A percentile compares a stretch with the other conserved stretches of the same genome.
Conservation (phyloP, 148 eudicot genomes). For the Selenicereus undatus region DNA sequence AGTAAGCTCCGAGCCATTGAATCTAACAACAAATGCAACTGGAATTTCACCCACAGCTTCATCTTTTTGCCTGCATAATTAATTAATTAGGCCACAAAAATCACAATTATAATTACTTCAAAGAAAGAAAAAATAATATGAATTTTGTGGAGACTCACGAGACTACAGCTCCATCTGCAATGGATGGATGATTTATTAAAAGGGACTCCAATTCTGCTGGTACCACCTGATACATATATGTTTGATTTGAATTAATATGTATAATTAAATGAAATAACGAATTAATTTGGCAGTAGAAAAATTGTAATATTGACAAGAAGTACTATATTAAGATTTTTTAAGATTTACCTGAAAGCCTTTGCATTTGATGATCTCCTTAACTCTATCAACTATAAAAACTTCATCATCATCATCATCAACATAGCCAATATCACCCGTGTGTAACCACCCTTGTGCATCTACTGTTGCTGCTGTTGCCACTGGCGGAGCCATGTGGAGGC, state of each 20-base stretch:
- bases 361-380: slow-evolving; percentile 84
- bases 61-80: slow-evolving; percentile 61
- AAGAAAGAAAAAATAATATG: neutral
- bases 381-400: slow-evolving; percentile 78
- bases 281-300: too few relatives aligned
- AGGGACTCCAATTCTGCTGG: slow-evolving; percentile 92
- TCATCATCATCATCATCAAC: slow-evolving; percentile 76
- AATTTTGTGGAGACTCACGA: slow-evolving; percentile 43
- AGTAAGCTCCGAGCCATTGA: slow-evolving; percentile 45
- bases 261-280: too few relatives aligned
- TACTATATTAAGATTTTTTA: too few relatives aligned
- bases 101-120: neutral
- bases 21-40: slow-evolving; percentile 65
- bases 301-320: too few relatives aligned
- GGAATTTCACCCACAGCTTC: slow-evolving; percentile 86
- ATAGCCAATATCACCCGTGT: slow-evolving; percentile 87
- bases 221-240: slow-evolving; percentile 31
- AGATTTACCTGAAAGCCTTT: slow-evolving; percentile 49
- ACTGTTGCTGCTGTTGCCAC: slow-evolving; percentile 72
- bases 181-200: slow-evolving; percentile 51
- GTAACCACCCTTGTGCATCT: slow-evolving; percentile 81
- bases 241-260: too few relatives aligned
- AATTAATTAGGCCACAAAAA: too few relatives aligned
- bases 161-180: slow-evolving; percentile 90
- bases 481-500: too few relatives aligned